These are phyloP conservation scores for Boletus subcaerulescens DNA, from an alignment of 768 basidiomycete genomes.

Conservation along the genomic window DNA sequence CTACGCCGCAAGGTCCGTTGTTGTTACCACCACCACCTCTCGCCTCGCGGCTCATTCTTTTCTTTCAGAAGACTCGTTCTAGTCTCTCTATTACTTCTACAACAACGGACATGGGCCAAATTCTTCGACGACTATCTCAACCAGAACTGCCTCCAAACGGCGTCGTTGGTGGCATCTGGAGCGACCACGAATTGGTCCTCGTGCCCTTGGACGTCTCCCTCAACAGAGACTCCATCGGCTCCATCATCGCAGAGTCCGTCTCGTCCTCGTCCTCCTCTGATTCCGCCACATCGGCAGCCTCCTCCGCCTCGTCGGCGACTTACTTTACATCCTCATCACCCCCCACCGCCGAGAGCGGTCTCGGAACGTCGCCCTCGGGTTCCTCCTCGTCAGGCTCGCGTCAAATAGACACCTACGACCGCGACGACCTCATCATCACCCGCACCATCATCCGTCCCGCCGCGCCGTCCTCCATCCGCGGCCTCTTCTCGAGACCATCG, in stretches of 20 bases:
- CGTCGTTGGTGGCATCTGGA: conserved; percentile 32
- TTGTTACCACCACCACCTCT: conserved; percentile 10
- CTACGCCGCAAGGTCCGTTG: conserved; percentile 28
- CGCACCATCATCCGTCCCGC: conserved; percentile 39
- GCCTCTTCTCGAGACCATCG: conserved; percentile 31
- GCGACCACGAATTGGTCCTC: conserved; percentile 34
- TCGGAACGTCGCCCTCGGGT: conserved; percentile 1
- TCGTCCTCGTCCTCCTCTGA: conserved; percentile 9
- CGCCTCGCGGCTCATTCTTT: conserved; percentile 21
- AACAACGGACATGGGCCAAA: conserved; percentile 27
- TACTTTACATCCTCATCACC: conserved; percentile 22
- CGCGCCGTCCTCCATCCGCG: conserved; percentile 22
- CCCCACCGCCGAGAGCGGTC: conserved; percentile 8
- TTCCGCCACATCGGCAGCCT: conserved; percentile 9
- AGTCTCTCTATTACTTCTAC: conserved; percentile 8
- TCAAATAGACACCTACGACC: conserved; percentile 26
- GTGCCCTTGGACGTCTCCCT: conserved; percentile 28
- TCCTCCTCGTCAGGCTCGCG: conserved; percentile 9
- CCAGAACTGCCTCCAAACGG: conserved; percentile 13
- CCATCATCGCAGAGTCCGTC: conserved; percentile 14
- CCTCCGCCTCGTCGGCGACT: conserved; percentile 16
- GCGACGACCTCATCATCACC: conserved; percentile 33
- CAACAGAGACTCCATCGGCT: conserved; percentile 17
- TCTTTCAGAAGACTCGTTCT: conserved; percentile 20
- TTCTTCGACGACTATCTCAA: conserved; percentile 22